Evolutionary conservation across 352 stramenopile genomes (phyloP).

Genomic region (Globisporangium carolinianum): DNA sequence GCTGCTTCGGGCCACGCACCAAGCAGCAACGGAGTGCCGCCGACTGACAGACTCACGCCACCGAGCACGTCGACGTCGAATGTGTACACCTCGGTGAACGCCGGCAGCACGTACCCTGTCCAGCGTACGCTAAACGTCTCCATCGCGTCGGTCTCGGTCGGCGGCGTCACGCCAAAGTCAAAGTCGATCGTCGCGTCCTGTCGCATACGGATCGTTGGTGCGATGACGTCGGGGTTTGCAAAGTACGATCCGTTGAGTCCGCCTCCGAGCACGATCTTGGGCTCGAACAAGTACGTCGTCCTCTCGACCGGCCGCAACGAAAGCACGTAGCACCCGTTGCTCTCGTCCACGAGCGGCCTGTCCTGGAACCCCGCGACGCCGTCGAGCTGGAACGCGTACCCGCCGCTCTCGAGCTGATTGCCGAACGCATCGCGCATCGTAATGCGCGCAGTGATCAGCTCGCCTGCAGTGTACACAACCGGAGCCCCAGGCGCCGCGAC

Average conservation of each 20-base stretch:
- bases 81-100: conserved; percentile 50
- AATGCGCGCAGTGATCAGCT: conserved; percentile 25
- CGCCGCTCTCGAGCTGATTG: conserved; percentile 48
- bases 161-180: conserved; percentile 35
- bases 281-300: conserved; percentile 28
- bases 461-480: conserved; percentile 25
- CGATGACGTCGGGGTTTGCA: conserved; percentile 18
- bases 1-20: conserved; percentile 18
- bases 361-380: conserved; percentile 15
- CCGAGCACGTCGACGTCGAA: conserved; percentile 36
- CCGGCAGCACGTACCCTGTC: conserved; percentile 39
- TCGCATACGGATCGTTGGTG: conserved; percentile 20
- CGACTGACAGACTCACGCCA: conserved; percentile 24
- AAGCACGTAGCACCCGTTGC: conserved; percentile 37
- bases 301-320: conserved; percentile 17
- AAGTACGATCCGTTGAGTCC: conserved; percentile 58
- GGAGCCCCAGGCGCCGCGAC: conserved; percentile 12
- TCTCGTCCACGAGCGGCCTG: conserved; percentile 20
- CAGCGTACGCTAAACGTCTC: conserved; percentile 53
- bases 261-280: conserved; percentile 38
- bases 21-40: conserved; percentile 6
- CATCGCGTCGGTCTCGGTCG: conserved; percentile 25
- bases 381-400: conserved; percentile 37
- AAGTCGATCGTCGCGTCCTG: conserved; percentile 35
- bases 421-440: conserved; percentile 37